Base-by-base conservation (phyloP, 352 stramenopile species). In the Phytopythium helicoides region DNA sequence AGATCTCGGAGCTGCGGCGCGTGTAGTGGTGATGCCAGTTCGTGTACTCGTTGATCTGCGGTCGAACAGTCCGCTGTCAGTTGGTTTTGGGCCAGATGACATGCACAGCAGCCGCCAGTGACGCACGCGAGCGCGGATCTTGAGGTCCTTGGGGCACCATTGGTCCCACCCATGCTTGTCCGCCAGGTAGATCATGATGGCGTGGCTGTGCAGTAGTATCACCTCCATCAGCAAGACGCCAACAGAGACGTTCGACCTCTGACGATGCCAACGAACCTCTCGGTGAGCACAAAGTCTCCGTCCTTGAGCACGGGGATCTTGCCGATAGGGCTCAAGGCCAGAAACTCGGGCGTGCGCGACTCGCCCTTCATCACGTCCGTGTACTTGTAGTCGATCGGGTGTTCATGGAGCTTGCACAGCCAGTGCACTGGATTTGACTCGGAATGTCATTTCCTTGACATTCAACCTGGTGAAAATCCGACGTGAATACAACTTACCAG, bases 1-100 rank as follows among this genome's bases (percentile, higher is more conserved):
- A 85, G 42, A 89, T 73, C 52, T 89, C 56, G 3, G 73, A 81
- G 51, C 69, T 76, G 23, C 61, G 61, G 36, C 79, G 79, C 44
- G 76, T 67, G 54, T 87, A 86, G 44, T 79, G 71, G 64, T 89
- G 79, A 56, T 89, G 79, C 79, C 79, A 89, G 66, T 89, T 75
- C 58, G 71, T 83, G 64, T 89, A 89, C 66, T 89, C 78, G 45
- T 86, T 64, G 60, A 89, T 89, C 75, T 89, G 54, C 10, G 4
- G 11, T 22, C 47, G 37, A 14, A 21, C 33, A 53, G 16, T 6
- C 9, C 37, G 33, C 18, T 28, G 31, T 33, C 49, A 12, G 41
- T 9, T 16, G 47, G 14, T 25, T n/a, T 5, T 40, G n/a, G n/a
- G 34, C 23, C 31, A 31, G 34, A 33, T 5, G 2, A n/a, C 6